A percentile compares a stretch with the other conserved stretches of the same genome.
These are phyloP conservation scores for Musa beccarii DNA, from an alignment of 176 grass and related monocot species.

Conservation along the genomic window DNA sequence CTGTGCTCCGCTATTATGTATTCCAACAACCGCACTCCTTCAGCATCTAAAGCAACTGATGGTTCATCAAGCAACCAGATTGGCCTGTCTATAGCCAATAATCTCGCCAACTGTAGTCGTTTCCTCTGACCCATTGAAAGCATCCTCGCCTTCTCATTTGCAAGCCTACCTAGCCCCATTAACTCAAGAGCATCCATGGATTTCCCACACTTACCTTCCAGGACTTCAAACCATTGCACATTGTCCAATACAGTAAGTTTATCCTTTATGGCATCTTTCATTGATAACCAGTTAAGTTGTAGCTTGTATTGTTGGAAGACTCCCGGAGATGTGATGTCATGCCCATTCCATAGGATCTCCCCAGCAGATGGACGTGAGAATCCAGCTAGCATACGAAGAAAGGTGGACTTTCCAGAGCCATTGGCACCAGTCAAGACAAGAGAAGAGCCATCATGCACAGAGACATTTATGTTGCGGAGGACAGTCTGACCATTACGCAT, in stretches of 20 bases:
- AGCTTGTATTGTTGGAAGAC: conserved; percentile 97
- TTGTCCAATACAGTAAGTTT: conserved; percentile 88
- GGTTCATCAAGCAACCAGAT: conserved; percentile 97
- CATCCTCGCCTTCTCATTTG: conserved; percentile 89
- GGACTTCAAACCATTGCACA: conserved; percentile 94
- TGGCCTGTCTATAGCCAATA: conserved; percentile 72
- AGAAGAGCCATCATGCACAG: conserved; percentile 72
- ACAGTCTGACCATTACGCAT: conserved; percentile 89
- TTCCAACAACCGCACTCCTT: conserved; percentile 66
- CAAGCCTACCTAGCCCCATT: conserved; percentile 83
- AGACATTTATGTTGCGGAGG: conserved; percentile 74
- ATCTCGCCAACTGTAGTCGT: conserved; percentile 60
- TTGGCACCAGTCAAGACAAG: conserved; percentile 84
- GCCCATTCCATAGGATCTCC: conserved; percentile 80
- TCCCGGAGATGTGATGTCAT: conserved; percentile 58
- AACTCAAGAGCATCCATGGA: conserved; percentile 55
- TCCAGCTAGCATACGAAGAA: conserved; percentile 81
- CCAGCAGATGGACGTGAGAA: conserved; percentile 82
- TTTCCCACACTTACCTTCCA: conserved; percentile 70
- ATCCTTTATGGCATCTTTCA: conserved; percentile 76
- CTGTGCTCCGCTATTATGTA: conserved; percentile 80
- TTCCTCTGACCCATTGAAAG: conserved; percentile 97
- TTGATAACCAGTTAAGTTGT: conserved; percentile 86
- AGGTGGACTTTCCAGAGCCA: conserved; percentile 83
- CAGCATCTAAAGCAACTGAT: conserved; percentile 68